Base-by-base conservation (phyloP, 139 green algal species). In the Chlamydomonas asymmetrica region DNA sequence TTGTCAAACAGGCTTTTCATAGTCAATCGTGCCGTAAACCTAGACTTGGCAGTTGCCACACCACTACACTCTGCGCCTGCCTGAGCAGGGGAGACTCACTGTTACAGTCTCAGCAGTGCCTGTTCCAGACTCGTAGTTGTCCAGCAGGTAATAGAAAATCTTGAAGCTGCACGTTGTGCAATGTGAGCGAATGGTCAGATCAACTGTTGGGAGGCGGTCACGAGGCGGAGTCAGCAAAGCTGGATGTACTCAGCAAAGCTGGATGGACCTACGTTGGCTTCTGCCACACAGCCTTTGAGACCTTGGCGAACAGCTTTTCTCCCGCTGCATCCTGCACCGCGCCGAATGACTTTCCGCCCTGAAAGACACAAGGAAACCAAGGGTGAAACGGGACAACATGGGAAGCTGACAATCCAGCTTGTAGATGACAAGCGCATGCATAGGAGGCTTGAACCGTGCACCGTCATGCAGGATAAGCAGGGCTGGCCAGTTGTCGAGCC, bases 81-180 rank as follows among this genome's bases (percentile, higher is more conserved):
- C n/a, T n/a, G n/a, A n/a, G n/a, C n/a, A n/a, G n/a, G n/a, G n/a
- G n/a, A n/a, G n/a, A n/a, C n/a, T n/a, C n/a, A n/a, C n/a, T n/a
- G 59, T 69, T 25, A 70, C 71, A 22, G 25, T 9, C 71, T 76
- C 66, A 2, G 10, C 57, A n/a, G 10, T 31, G 6, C 66, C 70
- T 34, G 56, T 67, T 22, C 41, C 69, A 9, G 31, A 34, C 38
- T 69, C 57, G 74, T 93, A 92, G 79, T 91, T 91, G 73, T 92
- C 87, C 8, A 93, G 85, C 63, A 93, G 78, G 23, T 81, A 64
- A 54, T 84, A 87, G 67, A 92, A 93, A 34, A 81, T 86, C 38
- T n/a, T 10, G 5, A 29, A 32, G 57, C 31, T 25, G 31, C 52
- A 25, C 20, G 52, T 34, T 61, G n/a, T 20, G 8, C 52, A 61